Base-by-base conservation (phyloP, 257 asterid genomes). In the Echium plantagineum region DNA sequence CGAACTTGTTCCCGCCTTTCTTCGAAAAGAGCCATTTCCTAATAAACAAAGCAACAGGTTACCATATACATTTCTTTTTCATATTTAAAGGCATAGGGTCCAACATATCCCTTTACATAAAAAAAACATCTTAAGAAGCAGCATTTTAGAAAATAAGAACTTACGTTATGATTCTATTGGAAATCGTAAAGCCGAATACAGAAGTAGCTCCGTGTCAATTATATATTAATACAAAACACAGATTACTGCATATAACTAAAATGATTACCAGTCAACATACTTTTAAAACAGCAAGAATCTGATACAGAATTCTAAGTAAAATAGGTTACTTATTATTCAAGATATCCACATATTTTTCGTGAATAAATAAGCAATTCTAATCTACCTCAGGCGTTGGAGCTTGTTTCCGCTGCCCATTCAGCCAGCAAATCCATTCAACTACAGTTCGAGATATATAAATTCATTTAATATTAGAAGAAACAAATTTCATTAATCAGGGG, bases 341-440 rank as follows among this genome's bases (percentile, higher is more conserved):
- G 5, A 28, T 28, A 28, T 28, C 32, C 7, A 28, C 32, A 28
- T 3, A 6, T 4, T 28, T 28, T 28, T 28, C 32, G 7, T 24
- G 7, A 28, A 28, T 6, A 30, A 5, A 22, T 58, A 26, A 60
- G 58, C 61, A 35, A 8, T 47, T 31, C 20, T 59, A 38, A 19
- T 60, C 42, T 76, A 89, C 97, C 97, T 90, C 94, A n/a, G 80
- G 83, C 7, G 95, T 86, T 52, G 96, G 99, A 78, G 94, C 91
- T 59, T 35, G 77, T 74, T 77, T 89, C 9, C 99, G 94, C 69
- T 93, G 97, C 72, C 99, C 99, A 76, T 86, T 93, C 72, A 93
- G 77, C 99, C 99, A 93, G 71, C 96, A 86, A 65, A 89, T 93
- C 99, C 99, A 93, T 80, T 93, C 99, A 79, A 93, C 98, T 90